phyloP scores from a whole-genome alignment of 2,329 filamentous ascomycete species.

The Clonostachys rosea region DNA sequence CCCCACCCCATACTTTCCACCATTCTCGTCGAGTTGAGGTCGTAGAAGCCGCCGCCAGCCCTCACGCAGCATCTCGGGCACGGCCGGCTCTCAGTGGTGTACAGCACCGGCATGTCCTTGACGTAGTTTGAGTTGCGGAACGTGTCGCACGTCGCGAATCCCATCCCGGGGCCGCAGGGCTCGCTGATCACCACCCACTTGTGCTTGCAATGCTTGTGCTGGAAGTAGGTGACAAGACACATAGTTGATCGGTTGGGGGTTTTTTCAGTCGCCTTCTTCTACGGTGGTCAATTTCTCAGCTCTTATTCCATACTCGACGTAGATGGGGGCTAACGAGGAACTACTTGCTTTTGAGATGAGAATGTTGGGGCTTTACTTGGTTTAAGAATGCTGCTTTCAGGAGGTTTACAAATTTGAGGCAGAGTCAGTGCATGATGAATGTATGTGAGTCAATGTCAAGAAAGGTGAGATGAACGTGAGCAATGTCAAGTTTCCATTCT shows the following conservation, averaged over 20 bases:
- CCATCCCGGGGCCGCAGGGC: constrained; percentile 42
- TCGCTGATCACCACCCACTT: constrained; percentile 42
- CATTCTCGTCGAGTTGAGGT: constrained; percentile 41
- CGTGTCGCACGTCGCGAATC: constrained; percentile 41
- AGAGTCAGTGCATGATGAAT: too few species aligned
- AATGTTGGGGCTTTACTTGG: neutral
- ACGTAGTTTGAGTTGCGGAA: constrained; percentile 30
- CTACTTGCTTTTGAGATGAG: neutral
- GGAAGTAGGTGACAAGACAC: constrained; percentile 43
- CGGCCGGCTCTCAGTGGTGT: constrained; percentile 25
- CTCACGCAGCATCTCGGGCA: constrained; percentile 38
- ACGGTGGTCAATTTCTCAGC: neutral
- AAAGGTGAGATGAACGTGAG: too few species aligned
- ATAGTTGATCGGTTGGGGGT: constrained; percentile 20
- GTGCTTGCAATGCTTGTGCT: constrained; percentile 44
- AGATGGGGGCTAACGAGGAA: neutral
- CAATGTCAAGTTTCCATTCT: too few species aligned
- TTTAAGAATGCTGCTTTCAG: neutral
- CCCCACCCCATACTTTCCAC: constrained; percentile 36
- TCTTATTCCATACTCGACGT: neutral
- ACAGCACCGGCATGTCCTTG: constrained; percentile 26
- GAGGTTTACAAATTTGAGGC: too few species aligned
- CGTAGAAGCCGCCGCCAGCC: constrained; percentile 30
- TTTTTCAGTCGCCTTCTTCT: neutral
- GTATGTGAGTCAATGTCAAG: too few species aligned